These are phyloP conservation scores for Fusarium nanum DNA, from an alignment of 2,329 filamentous ascomycete species.

Conservation along the genomic window DNA sequence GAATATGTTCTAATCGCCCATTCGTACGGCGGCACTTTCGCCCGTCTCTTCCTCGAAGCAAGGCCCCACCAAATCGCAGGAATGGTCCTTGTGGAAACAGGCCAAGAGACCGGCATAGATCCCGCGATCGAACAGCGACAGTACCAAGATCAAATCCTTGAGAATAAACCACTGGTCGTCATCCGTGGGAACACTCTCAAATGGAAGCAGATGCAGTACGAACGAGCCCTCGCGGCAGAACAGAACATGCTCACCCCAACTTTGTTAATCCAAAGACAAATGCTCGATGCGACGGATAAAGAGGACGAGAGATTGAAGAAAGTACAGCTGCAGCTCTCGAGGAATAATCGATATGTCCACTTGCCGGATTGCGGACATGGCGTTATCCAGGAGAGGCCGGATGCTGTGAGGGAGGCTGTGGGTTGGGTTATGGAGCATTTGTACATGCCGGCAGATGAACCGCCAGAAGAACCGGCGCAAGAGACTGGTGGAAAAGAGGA, in stretches of 20 bases:
- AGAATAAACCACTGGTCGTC: conserved; percentile 29
- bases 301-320: conserved; percentile 41
- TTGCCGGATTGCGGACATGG: conserved; percentile 37
- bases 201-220: conserved; percentile 30
- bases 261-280: conserved; percentile 18
- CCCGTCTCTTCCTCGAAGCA: conserved; percentile 29
- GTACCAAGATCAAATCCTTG: conserved; percentile 23
- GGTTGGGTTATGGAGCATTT: conserved; percentile 35
- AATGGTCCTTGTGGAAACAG: conserved; percentile 40
- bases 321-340: conserved; percentile 30
- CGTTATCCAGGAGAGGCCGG: conserved; percentile 27
- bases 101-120: conserved; percentile 37
- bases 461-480: rapidly evolving
- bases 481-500: rapidly evolving
- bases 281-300: conserved; percentile 26
- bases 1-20: conserved; percentile 33
- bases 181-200: conserved; percentile 41
- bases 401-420: conserved; percentile 29
- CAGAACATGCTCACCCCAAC: not conserved
- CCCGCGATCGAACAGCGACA: conserved; percentile 23
- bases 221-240: conserved; percentile 16
- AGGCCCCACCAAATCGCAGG: conserved; percentile 27
- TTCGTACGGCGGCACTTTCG: conserved; percentile 40
- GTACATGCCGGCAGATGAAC: rapidly evolving
- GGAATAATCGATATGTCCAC: conserved; percentile 33